Evolutionary conservation across 2,329 filamentous ascomycete species (phyloP).

Genomic region (Arthrocladium fulminans): DNA sequence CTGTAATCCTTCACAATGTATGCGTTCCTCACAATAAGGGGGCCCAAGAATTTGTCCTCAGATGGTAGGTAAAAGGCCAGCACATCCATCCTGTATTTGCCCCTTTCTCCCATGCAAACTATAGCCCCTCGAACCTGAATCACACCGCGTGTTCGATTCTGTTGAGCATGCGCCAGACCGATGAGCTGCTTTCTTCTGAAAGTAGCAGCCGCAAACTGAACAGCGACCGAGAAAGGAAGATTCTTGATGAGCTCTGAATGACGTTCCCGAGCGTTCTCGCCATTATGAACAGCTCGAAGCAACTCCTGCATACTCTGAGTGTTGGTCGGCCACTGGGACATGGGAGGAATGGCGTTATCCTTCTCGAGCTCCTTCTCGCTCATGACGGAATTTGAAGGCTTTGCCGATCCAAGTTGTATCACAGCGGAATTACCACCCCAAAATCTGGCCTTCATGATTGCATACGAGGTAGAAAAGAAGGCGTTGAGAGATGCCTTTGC

Average conservation of each 20-base stretch:
- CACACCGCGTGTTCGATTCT: slow-evolving; percentile 2
- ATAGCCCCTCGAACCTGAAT: slow-evolving; percentile 13
- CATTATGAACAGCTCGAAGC: neutral
- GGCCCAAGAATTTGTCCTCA: slow-evolving; percentile 7
- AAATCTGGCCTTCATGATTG: slow-evolving; percentile 8
- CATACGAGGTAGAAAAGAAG: slow-evolving; percentile 11
- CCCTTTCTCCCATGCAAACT: slow-evolving; percentile 15
- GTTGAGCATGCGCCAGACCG: neutral
- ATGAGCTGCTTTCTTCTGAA: slow-evolving; percentile 2
- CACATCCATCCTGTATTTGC: slow-evolving; percentile 13
- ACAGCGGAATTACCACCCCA: neutral
- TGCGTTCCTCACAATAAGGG: neutral
- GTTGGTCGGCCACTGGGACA: neutral
- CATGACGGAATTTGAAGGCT: neutral
- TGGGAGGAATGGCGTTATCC: neutral
- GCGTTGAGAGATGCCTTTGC: slow-evolving; percentile 15
- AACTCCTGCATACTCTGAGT: slow-evolving; percentile 2
- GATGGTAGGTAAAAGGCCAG: slow-evolving; percentile 16
- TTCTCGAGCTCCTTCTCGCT: neutral
- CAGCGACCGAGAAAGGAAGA: neutral
- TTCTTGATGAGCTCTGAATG: slow-evolving; percentile 6
- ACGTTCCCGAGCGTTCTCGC: neutral
- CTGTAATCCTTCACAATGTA: slow-evolving; percentile 6
- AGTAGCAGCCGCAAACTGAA: neutral
- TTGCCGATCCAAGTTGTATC: neutral